Evolutionary conservation across 1,139 yeast genomes (phyloP).

Genomic region (Candida sp.): DNA sequence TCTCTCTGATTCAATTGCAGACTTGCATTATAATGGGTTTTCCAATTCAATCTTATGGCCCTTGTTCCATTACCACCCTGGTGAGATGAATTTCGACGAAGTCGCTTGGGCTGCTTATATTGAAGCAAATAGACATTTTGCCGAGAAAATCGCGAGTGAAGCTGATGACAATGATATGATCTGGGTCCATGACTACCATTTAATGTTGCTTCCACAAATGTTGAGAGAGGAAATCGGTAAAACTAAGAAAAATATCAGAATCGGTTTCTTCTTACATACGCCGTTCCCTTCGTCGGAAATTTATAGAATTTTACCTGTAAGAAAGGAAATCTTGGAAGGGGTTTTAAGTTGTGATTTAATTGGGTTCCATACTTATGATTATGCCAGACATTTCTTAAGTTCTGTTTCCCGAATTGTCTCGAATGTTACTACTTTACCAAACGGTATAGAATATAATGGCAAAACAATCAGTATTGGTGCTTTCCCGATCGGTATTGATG

Average conservation of each 20-base stretch:
- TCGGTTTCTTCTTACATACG: conserved; percentile 95
- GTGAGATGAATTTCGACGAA: conserved; percentile 98
- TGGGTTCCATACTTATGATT: conserved; percentile 99
- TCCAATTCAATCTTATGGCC: conserved; percentile 96
- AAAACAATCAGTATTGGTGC: conserved; percentile 88
- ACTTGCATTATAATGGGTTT: conserved; percentile 95
- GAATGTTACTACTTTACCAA: conserved; percentile 81
- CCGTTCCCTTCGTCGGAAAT: conserved; percentile 98
- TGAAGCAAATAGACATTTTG: conserved; percentile 86
- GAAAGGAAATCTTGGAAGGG: conserved; percentile 89
- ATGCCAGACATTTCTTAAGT: conserved; percentile 95
- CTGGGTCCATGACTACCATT: conserved; percentile 98
- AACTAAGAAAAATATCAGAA: conserved; percentile 53
- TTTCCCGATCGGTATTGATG: conserved; percentile 98
- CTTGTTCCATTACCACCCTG: conserved; percentile 96
- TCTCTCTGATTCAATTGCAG: conserved; percentile 85
- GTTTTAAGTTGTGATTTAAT: conserved; percentile 91
- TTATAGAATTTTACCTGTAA: conserved; percentile 91
- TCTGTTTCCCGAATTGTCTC: conserved; percentile 82
- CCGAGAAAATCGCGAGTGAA: conserved; percentile 65
- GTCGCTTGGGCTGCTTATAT: conserved; percentile 98
- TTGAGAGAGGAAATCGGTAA: conserved; percentile 61
- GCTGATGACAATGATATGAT: conserved; percentile 84
- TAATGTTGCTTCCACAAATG: conserved; percentile 94
- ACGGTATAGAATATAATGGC: conserved; percentile 80